Evolutionary conservation across 805 yeast genomes (phyloP).

Genomic region (Lipomyces mesembrius): DNA sequence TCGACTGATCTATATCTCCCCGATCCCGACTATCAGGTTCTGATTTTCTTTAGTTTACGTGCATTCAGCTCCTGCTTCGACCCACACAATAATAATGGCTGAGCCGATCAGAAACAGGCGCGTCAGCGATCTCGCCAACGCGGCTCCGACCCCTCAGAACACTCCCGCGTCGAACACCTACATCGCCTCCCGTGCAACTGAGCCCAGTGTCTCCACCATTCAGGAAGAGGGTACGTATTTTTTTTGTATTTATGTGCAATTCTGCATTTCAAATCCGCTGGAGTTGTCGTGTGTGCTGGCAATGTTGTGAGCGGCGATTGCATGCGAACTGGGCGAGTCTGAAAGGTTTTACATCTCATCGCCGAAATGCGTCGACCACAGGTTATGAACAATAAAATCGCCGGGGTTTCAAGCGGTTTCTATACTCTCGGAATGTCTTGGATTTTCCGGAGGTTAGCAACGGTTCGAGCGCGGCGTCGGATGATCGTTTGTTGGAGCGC

Average conservation of each 20-base stretch:
- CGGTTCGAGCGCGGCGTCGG: background rate
- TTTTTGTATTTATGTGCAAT: background rate
- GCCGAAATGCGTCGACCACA: background rate
- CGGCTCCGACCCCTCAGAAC: slow-evolving; percentile 96
- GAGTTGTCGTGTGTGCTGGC: background rate
- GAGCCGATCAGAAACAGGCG: slow-evolving; percentile 81
- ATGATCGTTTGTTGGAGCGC: background rate
- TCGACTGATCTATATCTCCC: background rate
- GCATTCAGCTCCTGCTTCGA: background rate
- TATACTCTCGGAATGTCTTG: background rate
- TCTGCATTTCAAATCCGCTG: background rate
- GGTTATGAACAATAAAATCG: background rate
- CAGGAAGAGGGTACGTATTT: slow-evolving; percentile 61
- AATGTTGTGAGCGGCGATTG: background rate
- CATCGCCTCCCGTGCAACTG: slow-evolving; percentile 53
- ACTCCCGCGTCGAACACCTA: slow-evolving; percentile 86
- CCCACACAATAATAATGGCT: slow-evolving; percentile 57
- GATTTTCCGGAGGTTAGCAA: background rate
- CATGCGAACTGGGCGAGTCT: too few species aligned
- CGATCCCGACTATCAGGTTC: slow-evolving; percentile 11
- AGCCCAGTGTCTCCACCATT: slow-evolving; percentile 65
- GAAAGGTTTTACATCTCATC: too few species aligned
- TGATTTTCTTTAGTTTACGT: background rate
- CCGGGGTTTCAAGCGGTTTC: background rate
- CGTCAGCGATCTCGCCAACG: slow-evolving; percentile 76